Evolutionary conservation across 2,329 filamentous ascomycete genomes (phyloP).

Genomic region (Helminthosporium solani): DNA sequence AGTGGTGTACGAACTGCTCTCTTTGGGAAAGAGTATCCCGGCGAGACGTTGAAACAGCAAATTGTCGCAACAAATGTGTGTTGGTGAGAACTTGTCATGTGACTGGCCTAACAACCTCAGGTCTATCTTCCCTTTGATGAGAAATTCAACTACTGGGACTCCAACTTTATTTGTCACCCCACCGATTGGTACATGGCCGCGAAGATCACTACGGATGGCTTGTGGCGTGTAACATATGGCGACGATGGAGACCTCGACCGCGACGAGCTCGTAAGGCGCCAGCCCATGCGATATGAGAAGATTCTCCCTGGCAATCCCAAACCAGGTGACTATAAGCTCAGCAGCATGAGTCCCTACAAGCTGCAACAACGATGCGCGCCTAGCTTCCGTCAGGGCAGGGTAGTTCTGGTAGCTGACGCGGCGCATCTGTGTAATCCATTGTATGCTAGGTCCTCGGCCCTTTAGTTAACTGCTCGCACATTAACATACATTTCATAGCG

Average conservation of each 20-base stretch:
- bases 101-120: conserved; percentile 36
- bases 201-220: conserved; percentile 57
- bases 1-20: conserved; percentile 34
- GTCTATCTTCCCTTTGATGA: conserved; percentile 61
- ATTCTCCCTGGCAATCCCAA: conserved; percentile 63
- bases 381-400: conserved; percentile 58
- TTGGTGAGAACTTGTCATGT: not conserved
- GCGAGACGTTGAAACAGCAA: conserved; percentile 60
- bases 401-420: conserved; percentile 61
- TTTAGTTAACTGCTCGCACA: conserved; percentile 7
- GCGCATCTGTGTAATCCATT: conserved; percentile 60
- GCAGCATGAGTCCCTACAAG: conserved; percentile 61
- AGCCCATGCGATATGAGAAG: conserved; percentile 56
- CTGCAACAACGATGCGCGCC: conserved; percentile 63
- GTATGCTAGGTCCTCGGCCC: conserved; percentile 18
- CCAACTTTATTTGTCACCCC: conserved; percentile 63
- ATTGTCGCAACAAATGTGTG: conserved; percentile 64
- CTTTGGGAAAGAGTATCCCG: conserved; percentile 51
- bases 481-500: too few species aligned
- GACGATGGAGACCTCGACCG: conserved; percentile 55
- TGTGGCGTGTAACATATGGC: conserved; percentile 66
- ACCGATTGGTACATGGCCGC: conserved; percentile 65
- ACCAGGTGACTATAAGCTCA: conserved; percentile 57
- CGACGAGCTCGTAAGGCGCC: conserved; percentile 56
- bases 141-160: conserved; percentile 56